These are phyloP conservation scores for Penicillium sp. DNA, from an alignment of 2,329 filamentous ascomycete species.

Conservation along the genomic window DNA sequence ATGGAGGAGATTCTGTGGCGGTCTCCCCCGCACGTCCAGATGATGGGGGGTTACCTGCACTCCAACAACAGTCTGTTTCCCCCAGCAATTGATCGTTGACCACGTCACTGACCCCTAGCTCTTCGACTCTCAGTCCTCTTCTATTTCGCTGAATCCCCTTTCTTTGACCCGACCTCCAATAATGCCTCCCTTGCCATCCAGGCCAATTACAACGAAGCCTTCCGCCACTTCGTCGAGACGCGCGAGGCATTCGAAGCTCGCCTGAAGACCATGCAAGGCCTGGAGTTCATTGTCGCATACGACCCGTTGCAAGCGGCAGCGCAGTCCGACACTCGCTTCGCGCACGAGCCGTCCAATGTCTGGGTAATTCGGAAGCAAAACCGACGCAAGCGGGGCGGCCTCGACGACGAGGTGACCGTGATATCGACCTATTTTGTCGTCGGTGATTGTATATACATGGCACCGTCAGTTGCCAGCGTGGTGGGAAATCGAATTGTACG, in stretches of 20 bases:
- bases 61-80: constrained; percentile 43
- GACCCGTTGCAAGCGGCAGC: constrained; percentile 53
- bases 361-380: constrained; percentile 62
- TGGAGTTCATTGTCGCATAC: constrained; percentile 59
- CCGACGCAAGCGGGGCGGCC: constrained; percentile 44
- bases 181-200: constrained; percentile 58
- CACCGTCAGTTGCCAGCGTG: constrained; percentile 59
- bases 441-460: constrained; percentile 61
- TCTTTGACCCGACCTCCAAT: constrained; percentile 60
- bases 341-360: constrained; percentile 49
- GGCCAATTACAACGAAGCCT: constrained; percentile 48
- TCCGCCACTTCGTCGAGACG: constrained; percentile 52
- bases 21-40: constrained; percentile 45
- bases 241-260: constrained; percentile 56
- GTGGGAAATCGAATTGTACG: constrained; percentile 54
- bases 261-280: constrained; percentile 54
- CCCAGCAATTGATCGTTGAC: not conserved
- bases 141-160: constrained; percentile 62
- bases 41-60: constrained; percentile 47
- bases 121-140: constrained; percentile 50
- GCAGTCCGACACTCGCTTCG: constrained; percentile 40
- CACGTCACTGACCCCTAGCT: not conserved
- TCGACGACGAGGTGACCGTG: constrained; percentile 51
- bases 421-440: constrained; percentile 60
- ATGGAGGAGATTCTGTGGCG: constrained; percentile 48